phyloP scores from a whole-genome alignment of 2,329 filamentous ascomycete genomes.

The Aspergillus costaricaensis region DNA sequence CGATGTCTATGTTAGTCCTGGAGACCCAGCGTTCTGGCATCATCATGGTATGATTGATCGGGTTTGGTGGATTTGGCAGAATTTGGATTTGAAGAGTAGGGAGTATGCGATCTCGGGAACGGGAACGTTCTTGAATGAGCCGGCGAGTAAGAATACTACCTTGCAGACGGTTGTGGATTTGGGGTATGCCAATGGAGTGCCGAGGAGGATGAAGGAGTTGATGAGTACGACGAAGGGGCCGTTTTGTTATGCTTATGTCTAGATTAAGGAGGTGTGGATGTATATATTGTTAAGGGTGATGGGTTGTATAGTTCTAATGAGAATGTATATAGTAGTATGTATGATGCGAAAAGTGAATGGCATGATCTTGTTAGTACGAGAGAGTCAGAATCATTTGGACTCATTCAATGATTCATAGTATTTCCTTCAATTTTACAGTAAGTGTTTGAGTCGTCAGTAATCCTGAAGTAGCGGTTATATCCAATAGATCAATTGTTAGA shows the following conservation, averaged over 20 bases:
- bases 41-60: constrained; percentile 54
- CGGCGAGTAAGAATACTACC: constrained; percentile 48
- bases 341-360: no score
- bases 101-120: constrained; percentile 45
- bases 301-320: no score
- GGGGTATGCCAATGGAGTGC: constrained; percentile 37
- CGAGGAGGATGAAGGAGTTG: constrained; percentile 40
- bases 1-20: constrained; percentile 49
- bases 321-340: no score
- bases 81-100: constrained; percentile 42
- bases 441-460: background rate
- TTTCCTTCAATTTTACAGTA: no score
- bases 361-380: no score
- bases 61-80: constrained; percentile 55
- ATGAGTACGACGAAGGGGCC: constrained; percentile 49
- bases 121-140: constrained; percentile 47
- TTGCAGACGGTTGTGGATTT: constrained; percentile 48
- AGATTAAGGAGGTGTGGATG: background rate
- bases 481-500: constrained; percentile 1
- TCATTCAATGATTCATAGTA: no score
- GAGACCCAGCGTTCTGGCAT: constrained; percentile 51
- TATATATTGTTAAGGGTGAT: background rate
- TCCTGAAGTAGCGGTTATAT: background rate
- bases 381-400: no score
- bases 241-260: constrained; percentile 51